phyloP scores from a whole-genome alignment of 2,329 filamentous ascomycete species.

The Lachnellula arida region DNA sequence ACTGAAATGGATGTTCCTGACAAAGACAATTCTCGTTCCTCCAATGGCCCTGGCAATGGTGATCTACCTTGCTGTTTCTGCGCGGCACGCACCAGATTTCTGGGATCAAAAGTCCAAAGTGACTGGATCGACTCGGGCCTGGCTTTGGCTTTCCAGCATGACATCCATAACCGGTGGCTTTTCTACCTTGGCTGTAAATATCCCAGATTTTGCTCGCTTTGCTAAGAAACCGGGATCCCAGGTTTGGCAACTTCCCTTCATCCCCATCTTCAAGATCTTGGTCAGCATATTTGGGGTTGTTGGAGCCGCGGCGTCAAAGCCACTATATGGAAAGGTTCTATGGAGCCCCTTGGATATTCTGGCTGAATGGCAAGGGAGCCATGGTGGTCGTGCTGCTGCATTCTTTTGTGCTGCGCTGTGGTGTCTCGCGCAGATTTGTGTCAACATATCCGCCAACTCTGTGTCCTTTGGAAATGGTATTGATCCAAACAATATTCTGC shows the following conservation, averaged over 20 bases:
- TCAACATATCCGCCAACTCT: slow-evolving; percentile 38
- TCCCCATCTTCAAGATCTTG: slow-evolving; percentile 18
- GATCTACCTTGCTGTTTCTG: slow-evolving; percentile 4
- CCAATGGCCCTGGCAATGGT: slow-evolving; percentile 10
- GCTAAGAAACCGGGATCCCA: slow-evolving; percentile 11
- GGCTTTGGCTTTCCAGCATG: slow-evolving; percentile 12
- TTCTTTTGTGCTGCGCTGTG: slow-evolving; percentile 24
- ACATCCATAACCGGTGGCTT: slow-evolving; percentile 14
- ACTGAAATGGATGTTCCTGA: slow-evolving; percentile 46
- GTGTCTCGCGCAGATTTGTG: slow-evolving; percentile 27
- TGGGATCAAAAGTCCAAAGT: slow-evolving; percentile 8
- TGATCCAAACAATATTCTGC: not conserved
- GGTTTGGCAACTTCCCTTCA: slow-evolving; percentile 12
- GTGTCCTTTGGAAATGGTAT: slow-evolving; percentile 24
- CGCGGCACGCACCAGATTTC: slow-evolving; percentile 3
- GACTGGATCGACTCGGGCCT: slow-evolving; percentile 5
- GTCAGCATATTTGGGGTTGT: slow-evolving; percentile 20
- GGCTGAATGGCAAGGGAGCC: slow-evolving; percentile 20
- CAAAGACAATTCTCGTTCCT: slow-evolving; percentile 36
- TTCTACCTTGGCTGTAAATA: slow-evolving; percentile 25
- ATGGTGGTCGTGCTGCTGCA: slow-evolving; percentile 22
- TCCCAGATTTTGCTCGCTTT: slow-evolving; percentile 27
- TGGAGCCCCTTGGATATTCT: slow-evolving; percentile 26
- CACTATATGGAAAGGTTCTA: slow-evolving; percentile 19
- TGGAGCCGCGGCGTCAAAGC: slow-evolving; percentile 19